Evolutionary conservation across 2,329 filamentous ascomycete genomes (phyloP).

Genomic region (Aureobasidium sp.): DNA sequence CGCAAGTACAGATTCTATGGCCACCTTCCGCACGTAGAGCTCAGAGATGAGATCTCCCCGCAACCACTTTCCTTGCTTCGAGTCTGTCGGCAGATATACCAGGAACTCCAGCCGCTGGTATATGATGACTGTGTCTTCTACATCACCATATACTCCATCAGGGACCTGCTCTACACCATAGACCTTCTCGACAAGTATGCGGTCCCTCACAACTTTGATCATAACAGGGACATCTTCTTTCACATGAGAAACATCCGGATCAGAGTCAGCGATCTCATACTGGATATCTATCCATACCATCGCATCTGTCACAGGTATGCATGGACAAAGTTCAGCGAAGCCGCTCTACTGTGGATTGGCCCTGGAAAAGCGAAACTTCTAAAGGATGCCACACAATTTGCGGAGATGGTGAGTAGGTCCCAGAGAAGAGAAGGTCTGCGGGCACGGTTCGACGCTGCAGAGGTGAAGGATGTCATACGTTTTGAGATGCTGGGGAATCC

Average conservation of each 20-base stretch:
- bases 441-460: not conserved
- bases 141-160: constrained; percentile 2
- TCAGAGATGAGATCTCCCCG: not conserved
- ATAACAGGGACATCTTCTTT: not conserved
- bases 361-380: not conserved
- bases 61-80: not conserved
- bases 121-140: not conserved
- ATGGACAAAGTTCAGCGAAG: not conserved
- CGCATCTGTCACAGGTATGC: no score
- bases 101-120: not conserved
- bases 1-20: not conserved
- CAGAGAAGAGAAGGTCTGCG: not conserved
- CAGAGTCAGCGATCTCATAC: not conserved
- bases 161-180: not conserved
- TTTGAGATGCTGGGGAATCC: not conserved
- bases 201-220: no score
- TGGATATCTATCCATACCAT: not conserved
- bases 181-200: not conserved
- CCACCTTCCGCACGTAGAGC: no score
- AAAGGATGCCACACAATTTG: not conserved
- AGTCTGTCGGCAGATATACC: not conserved
- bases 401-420: not conserved
- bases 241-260: not conserved
- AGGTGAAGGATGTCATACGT: not conserved
- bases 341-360: not conserved